A percentile compares a stretch with the other conserved stretches of the same genome.
phyloP scores from a whole-genome alignment of 352 stramenopile genomes.

The Pythium brachiatum region DNA sequence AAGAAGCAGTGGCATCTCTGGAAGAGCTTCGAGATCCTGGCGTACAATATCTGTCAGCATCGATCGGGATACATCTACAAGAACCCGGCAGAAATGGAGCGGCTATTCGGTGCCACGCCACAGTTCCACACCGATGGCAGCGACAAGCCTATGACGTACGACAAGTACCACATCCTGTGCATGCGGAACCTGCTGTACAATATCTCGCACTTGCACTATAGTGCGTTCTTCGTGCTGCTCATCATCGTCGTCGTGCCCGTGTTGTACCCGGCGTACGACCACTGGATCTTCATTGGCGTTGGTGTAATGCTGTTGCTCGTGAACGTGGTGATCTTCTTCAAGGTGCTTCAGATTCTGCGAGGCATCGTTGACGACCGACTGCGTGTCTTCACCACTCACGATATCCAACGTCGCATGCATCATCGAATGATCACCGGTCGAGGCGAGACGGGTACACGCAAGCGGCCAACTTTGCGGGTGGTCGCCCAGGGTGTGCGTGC shows the following conservation, averaged over 20 bases:
- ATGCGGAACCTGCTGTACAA: conserved; percentile 84
- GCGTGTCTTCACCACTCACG: conserved; percentile 58
- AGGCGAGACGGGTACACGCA: not conserved
- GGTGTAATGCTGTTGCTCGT: conserved; percentile 48
- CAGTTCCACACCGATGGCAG: conserved; percentile 27
- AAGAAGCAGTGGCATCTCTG: conserved; percentile 83
- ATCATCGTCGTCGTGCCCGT: conserved; percentile 68
- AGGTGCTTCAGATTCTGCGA: conserved; percentile 76
- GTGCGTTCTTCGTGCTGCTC: conserved; percentile 73
- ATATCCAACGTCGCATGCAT: conserved; percentile 54
- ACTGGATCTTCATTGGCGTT: conserved; percentile 77
- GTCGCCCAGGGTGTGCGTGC: conserved; percentile 63
- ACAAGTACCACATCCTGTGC: conserved; percentile 76
- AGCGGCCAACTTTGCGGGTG: conserved; percentile 45
- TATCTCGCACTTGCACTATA: conserved; percentile 79
- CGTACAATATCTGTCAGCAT: conserved; percentile 88
- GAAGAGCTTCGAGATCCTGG: conserved; percentile 87
- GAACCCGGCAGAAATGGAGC: conserved; percentile 80
- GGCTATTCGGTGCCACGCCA: conserved; percentile 57
- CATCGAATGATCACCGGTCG: not conserved
- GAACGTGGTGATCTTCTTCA: conserved; percentile 84
- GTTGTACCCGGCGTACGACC: conserved; percentile 54
- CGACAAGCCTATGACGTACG: conserved; percentile 53
- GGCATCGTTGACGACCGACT: conserved; percentile 84
- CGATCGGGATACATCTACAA: conserved; percentile 88